Percentiles rank a stretch among this genome's conserved stretches.
These are phyloP conservation scores for Aspergillus ochraceus DNA, from an alignment of 2,329 filamentous ascomycete species.

Conservation along the genomic window DNA sequence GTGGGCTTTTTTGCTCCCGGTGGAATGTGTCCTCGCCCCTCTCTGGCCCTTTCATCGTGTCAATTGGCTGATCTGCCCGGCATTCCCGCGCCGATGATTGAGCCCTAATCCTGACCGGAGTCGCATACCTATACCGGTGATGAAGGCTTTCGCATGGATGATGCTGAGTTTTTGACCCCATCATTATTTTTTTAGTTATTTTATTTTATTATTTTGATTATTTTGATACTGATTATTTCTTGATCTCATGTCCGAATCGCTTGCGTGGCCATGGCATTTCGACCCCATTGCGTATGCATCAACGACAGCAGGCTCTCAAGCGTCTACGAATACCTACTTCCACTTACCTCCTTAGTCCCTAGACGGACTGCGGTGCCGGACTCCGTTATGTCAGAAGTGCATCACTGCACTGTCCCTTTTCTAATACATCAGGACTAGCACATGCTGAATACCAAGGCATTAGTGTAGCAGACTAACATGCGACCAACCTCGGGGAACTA, in stretches of 20 bases:
- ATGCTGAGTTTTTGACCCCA: not conserved
- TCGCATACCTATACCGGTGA: not conserved
- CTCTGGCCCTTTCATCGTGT: not conserved
- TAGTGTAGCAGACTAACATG: not conserved
- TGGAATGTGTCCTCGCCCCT: not conserved
- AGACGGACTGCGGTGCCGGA: not conserved
- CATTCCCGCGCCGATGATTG: not conserved
- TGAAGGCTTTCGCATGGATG: not conserved
- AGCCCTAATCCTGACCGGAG: not conserved
- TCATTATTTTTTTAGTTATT: not conserved
- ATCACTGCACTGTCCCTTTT: not conserved
- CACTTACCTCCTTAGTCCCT: not conserved
- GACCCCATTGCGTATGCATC: not conserved
- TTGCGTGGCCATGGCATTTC: not conserved
- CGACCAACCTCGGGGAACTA: not conserved
- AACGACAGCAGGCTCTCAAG: not conserved
- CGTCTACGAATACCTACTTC: not conserved
- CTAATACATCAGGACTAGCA: not conserved
- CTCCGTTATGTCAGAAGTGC: not conserved
- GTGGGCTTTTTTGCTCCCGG: not conserved
- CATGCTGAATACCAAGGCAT: not conserved
- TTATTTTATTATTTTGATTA: too few relatives aligned
- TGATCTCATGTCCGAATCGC: not conserved
- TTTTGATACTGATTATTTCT: too few relatives aligned
- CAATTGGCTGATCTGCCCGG: not conserved